Percentiles rank a stretch among this genome's conserved stretches.
Evolutionary conservation across 805 yeast species (phyloP).

Genomic region (Candida vartiovaarae): DNA sequence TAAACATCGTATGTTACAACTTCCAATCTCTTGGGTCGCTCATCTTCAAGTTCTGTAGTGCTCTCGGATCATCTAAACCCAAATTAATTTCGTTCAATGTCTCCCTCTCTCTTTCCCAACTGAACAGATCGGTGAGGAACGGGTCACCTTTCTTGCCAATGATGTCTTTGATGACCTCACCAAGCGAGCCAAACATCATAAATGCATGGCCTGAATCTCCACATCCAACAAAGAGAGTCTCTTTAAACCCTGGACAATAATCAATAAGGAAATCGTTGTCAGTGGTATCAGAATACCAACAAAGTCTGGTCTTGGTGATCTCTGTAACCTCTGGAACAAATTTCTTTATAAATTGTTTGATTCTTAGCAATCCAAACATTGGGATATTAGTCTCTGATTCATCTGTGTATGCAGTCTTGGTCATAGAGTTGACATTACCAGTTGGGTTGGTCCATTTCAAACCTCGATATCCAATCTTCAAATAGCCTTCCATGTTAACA

Average conservation of each 20-base stretch:
- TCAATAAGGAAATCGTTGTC: conserved; percentile 31
- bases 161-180: conserved; percentile 21
- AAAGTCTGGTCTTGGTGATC: conserved; percentile 21
- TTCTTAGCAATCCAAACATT: conserved; percentile 21
- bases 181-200: conserved; percentile 30
- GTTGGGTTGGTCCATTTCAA: conserved; percentile 25
- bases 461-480: conserved; percentile 28
- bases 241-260: conserved; percentile 25
- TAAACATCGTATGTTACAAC: neutral
- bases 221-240: conserved; percentile 27
- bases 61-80: conserved; percentile 23
- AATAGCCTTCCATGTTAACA: conserved; percentile 18
- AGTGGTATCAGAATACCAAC: conserved; percentile 32
- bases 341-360: conserved; percentile 21
- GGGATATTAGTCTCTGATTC: conserved; percentile 23
- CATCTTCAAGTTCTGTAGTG: conserved; percentile 19
- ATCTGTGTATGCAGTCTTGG: conserved; percentile 23
- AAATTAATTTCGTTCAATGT: conserved; percentile 18
- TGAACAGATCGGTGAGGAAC: conserved; percentile 16
- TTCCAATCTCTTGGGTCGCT: conserved; percentile 22
- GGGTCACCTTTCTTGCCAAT: conserved; percentile 12
- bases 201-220: conserved; percentile 37
- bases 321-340: conserved; percentile 23
- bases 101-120: conserved; percentile 24
- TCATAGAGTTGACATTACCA: conserved; percentile 16